Evolutionary conservation across 495 filamentous ascomycete species (phyloP), one percentile per base, ranked within the genome.

Genomic region (Penicillium pulvis): DNA sequence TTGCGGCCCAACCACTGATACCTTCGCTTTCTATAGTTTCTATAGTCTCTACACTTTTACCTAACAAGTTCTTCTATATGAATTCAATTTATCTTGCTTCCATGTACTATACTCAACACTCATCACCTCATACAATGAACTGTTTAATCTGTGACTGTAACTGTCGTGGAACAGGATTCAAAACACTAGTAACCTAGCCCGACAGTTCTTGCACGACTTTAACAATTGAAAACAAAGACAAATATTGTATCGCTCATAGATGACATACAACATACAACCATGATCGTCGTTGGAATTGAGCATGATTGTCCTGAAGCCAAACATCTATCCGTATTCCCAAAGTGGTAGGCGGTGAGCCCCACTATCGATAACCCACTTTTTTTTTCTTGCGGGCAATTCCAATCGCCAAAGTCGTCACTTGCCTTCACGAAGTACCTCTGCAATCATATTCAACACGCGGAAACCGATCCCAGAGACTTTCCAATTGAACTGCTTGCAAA

Each of bases 361-460:
- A 4, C 63, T 71, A 71, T 71, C 68, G 68, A 71, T 70, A 71
- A 62, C 61, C 62, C 64, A 67, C 66, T 67, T 71, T 69, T 69
- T 67, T 69, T 58, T 60, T 63, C 58, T 53, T 53, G 49, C 54
- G 57, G 23, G 8, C 7, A 20, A 14, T 46, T 51, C 52, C n/a
- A 44, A 8, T 55, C 51, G 33, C 9, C 31, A 42, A 54, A 30
- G 33, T 57, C 61, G 56, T 59, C 39, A 31, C 43, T 45, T 55
- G 7, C 12, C 17, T 43, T 44, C 36, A 35, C 10, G 46, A 28
- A 14, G 28, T 26, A 1, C 24, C 2, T 7, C 35, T 20, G 33
- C 46, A 1, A 45, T 19, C 12, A 19, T 24, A 45, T 45, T 2
- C 20, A 23, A n/a, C 23, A 12, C 23, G 8, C 9, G 7, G 28